Conservation (phyloP, 2,329 filamentous ascomycete genomes). For the Colletotrichum endophyticum region DNA sequence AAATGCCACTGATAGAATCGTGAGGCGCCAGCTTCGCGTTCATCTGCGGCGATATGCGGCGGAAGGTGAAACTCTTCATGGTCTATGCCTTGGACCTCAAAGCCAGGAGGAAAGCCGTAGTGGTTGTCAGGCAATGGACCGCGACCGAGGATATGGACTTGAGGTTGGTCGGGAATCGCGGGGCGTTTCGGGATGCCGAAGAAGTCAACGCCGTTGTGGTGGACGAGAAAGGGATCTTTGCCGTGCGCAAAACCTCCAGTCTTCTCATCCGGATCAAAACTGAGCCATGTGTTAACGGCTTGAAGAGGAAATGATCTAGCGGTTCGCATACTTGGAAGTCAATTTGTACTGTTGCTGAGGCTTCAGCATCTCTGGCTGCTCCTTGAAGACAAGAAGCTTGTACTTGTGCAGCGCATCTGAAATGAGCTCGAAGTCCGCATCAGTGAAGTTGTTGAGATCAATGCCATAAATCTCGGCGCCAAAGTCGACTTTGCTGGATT, state of each 20-base stretch:
- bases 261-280: conserved; percentile 20
- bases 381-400: neutral
- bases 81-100: neutral
- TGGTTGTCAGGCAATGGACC: neutral
- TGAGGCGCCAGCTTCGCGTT: neutral
- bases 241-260: conserved; percentile 42
- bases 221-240: conserved; percentile 35
- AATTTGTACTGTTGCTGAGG: neutral
- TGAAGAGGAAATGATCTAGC: rapidly evolving
- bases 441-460: neutral
- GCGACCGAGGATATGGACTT: conserved; percentile 36
- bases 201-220: conserved; percentile 31
- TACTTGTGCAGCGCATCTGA: neutral
- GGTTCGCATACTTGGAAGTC: neutral
- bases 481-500: neutral
- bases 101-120: neutral
- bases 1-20: neutral
- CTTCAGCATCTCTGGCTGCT: neutral
- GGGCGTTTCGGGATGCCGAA: conserved; percentile 46
- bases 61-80: neutral
- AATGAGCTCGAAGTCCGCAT: neutral
- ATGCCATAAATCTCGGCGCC: neutral
- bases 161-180: conserved; percentile 41
- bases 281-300: neutral
- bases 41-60: neutral